Percentiles rank a stretch among this genome's conserved stretches.
Conservation (phyloP, 169 alveolate genomes). For the Eimeria maxima region DNA sequence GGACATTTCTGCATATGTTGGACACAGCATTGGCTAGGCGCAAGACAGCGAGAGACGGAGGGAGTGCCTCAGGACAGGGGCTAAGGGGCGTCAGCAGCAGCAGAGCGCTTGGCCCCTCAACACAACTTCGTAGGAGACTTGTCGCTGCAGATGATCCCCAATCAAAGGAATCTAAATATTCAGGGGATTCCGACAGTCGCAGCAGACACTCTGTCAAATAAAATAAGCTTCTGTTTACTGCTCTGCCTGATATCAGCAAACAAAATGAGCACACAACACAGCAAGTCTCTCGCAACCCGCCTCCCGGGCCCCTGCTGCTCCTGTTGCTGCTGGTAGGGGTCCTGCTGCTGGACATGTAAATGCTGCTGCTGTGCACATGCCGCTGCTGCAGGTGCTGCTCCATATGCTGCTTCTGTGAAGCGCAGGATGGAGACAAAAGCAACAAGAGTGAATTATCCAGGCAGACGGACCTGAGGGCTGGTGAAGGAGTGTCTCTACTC, state of each 20-base stretch:
- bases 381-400: background rate
- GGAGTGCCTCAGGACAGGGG: background rate
- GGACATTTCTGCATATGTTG: background rate
- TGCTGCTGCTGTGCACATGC: background rate
- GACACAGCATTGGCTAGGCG: conserved; percentile 5
- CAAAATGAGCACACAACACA: background rate
- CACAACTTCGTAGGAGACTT: background rate
- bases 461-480: background rate
- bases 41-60: background rate
- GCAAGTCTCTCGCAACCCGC: background rate
- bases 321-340: background rate
- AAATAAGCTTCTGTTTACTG: conserved; percentile 29
- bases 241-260: background rate
- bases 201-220: conserved; percentile 33
- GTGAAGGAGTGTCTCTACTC: conserved; percentile 42
- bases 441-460: too few species aligned
- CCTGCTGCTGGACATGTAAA: background rate
- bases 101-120: background rate
- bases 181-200: conserved; percentile 12
- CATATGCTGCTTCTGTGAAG: background rate
- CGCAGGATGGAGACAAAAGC: background rate
- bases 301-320: background rate
- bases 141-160: conserved; percentile 54
- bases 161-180: background rate
- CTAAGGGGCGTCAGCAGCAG: conserved; percentile 5